phyloP scores from a whole-genome alignment of 108 stramenopile genomes.

The Nitzschia palea region DNA sequence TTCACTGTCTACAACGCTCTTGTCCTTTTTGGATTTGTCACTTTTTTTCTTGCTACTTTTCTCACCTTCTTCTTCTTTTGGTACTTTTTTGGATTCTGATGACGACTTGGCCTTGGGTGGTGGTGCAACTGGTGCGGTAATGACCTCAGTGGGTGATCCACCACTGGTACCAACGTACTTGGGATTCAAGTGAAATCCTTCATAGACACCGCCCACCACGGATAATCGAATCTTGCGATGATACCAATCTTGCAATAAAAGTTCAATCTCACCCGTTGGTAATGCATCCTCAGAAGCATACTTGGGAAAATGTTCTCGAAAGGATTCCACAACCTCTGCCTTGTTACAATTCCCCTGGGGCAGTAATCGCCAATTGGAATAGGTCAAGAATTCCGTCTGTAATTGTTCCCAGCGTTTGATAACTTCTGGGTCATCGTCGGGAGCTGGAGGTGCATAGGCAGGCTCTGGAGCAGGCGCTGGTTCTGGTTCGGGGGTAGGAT shows the following conservation, averaged over 20 bases:
- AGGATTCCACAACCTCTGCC: conserved; percentile 16
- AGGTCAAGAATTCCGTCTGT: conserved; percentile 9
- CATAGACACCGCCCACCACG: conserved; percentile 8
- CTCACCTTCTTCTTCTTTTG: background rate
- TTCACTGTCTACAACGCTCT: background rate
- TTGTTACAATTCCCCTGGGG: background rate
- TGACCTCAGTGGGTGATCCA: conserved; percentile 1
- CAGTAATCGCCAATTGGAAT: conserved; percentile 26
- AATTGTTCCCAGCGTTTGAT: conserved; percentile 15
- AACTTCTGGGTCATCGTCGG: conserved; percentile 12
- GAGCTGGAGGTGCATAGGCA: background rate
- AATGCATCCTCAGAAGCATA: conserved; percentile 4
- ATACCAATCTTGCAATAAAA: conserved; percentile 25
- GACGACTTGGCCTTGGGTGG: background rate
- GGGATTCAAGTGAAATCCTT: conserved; percentile 30
- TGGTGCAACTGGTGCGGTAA: background rate
- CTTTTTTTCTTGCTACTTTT: background rate
- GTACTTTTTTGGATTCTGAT: background rate
- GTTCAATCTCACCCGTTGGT: conserved; percentile 8
- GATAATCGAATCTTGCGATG: conserved; percentile 22
- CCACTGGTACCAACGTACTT: conserved; percentile 14
- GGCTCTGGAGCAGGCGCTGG: background rate
- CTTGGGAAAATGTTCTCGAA: conserved; percentile 20
- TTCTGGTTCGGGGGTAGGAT: conserved; percentile 10
- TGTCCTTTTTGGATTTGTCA: conserved; percentile 1